A percentile compares a stretch with the other conserved stretches of the same genome.
Evolutionary conservation across 1,139 yeast genomes (phyloP).

Genomic region (Diutina ranongensis): DNA sequence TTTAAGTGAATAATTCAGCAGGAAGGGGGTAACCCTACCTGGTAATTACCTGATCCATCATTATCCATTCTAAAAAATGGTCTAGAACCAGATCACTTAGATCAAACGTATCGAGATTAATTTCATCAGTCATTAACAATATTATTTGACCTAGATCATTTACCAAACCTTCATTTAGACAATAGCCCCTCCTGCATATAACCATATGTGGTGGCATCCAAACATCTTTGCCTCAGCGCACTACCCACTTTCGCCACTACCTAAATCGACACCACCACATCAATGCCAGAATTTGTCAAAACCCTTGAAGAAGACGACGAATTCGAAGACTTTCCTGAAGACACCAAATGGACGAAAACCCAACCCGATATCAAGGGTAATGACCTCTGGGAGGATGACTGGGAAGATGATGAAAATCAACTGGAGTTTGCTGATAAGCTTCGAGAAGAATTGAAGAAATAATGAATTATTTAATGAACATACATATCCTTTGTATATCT

Average conservation of each 20-base stretch:
- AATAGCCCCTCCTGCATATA: background rate
- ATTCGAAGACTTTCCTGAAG: conserved; percentile 90
- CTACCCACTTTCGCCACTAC: background rate
- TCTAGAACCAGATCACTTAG: too few relatives aligned
- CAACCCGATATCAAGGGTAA: conserved; percentile 30
- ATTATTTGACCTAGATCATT: too few relatives aligned
- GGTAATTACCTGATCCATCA: too few relatives aligned
- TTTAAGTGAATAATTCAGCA: too few relatives aligned
- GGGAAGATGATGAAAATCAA: conserved; percentile 90
- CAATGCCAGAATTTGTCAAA: conserved; percentile 26
- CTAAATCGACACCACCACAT: conserved; percentile 1
- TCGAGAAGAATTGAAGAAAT: conserved; percentile 33
- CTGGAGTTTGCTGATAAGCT: conserved; percentile 71
- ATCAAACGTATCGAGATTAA: too few relatives aligned
- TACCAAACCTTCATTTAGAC: too few relatives aligned
- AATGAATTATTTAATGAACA: background rate
- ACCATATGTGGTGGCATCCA: too few relatives aligned
- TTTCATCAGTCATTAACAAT: too few relatives aligned
- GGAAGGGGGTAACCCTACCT: too few relatives aligned
- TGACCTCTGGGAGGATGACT: conserved; percentile 82
- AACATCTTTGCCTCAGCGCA: background rate
- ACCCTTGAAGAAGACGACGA: conserved; percentile 88
- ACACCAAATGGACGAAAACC: conserved; percentile 36
- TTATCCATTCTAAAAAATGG: too few relatives aligned
- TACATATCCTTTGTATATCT: conserved; percentile 8